Evolutionary conservation across 176 grass and related monocot species (phyloP), one percentile per base, ranked within the genome.

Genomic region (Oryza longistaminata): DNA sequence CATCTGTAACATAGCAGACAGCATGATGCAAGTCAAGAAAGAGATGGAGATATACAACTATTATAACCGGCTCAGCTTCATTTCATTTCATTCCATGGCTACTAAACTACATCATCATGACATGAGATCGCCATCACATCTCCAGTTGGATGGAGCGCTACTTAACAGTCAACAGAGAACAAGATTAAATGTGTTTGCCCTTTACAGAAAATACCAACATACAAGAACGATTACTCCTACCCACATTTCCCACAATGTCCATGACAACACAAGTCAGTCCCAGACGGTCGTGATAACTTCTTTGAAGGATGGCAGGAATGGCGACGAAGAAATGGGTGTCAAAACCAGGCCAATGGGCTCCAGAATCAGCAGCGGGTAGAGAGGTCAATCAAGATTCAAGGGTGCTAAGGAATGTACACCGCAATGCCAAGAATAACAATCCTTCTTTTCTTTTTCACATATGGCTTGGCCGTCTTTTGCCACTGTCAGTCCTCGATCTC

Each of bases 401-500:
- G 58, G 73, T 77, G 68, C 25, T 34, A 43, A n/a, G 74, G 84
- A 78, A 86, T 82, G 66, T 80, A 83, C 84, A 78, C 69, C 66
- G 21, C 72, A 16, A 44, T 66, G 67, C 80, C 42, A 69, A 84
- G 7, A 31, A 66, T 31, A 22, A 62, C 22, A 21, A 48, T 27
- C 15, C 24, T 46, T 24, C 44, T 26, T 40, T 40, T 27, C 4
- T 26, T 29, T 29, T 11, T 99, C 93, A 99, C 82, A 91, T 50
- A 46, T 94, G 97, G 80, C 97, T 99, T 1, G 93, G 90, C 86
- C 97, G 75, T 82, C 97, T 94, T 73, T 94, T 99, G 55, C 97
- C 88, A 2, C 60, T 91, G 76, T 99, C 97, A 5, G 97, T 96
- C 79, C 97, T 91, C 86, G 43, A 81, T 84, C 86, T 91, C 88